Evolutionary conservation across 2,329 filamentous ascomycete species (phyloP).

Genomic region (Cordyceps fumosorosea): DNA sequence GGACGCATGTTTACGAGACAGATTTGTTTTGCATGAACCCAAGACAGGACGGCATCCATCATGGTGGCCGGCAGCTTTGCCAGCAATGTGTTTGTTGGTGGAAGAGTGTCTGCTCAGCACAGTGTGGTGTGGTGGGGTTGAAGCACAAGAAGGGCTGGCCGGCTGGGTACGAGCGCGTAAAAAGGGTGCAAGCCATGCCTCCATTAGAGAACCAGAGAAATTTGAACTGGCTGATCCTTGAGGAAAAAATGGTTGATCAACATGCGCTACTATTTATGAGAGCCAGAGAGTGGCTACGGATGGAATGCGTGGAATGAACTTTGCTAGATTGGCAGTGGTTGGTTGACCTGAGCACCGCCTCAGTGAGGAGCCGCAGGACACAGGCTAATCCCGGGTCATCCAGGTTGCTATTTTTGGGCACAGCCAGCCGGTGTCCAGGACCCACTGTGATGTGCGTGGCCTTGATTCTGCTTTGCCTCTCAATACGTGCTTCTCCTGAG

Average conservation of each 20-base stretch:
- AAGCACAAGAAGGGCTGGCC: too few species aligned
- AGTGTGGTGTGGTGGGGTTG: too few species aligned
- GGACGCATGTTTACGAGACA: neutral
- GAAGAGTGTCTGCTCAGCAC: too few species aligned
- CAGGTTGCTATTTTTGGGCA: slow-evolving; percentile 9
- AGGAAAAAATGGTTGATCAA: neutral
- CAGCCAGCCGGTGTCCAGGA: neutral
- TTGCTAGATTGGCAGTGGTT: neutral
- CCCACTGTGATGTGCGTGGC: neutral
- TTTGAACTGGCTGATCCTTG: too few species aligned
- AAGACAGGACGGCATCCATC: neutral
- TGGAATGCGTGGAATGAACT: neutral
- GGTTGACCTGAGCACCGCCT: slow-evolving; percentile 1
- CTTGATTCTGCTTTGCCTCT: neutral
- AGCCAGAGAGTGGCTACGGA: too few species aligned
- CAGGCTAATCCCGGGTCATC: neutral
- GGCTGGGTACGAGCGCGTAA: neutral
- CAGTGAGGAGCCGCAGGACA: neutral
- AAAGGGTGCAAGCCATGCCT: too few species aligned
- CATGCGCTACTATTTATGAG: too few species aligned
- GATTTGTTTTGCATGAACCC: neutral
- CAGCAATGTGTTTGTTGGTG: too few species aligned
- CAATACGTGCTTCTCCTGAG: neutral
- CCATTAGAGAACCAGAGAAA: too few species aligned
- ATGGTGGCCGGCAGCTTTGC: neutral